phyloP scores from a whole-genome alignment of 148 eudicot species.

The Chenopodium berlandieri region DNA sequence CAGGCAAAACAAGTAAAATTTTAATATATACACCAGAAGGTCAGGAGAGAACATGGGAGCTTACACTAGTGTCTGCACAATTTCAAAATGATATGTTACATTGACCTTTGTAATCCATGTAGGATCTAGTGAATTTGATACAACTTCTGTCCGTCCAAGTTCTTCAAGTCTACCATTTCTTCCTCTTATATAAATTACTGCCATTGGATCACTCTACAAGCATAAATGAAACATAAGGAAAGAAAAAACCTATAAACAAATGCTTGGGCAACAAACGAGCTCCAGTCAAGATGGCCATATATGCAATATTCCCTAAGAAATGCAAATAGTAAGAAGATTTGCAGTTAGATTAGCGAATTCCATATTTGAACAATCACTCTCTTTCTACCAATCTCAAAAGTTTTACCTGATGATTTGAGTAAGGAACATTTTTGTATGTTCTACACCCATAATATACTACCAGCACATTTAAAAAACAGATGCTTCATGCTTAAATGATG shows the following conservation, averaged over 20 bases:
- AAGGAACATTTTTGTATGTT: not conserved
- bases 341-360: not conserved
- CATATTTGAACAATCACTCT: not conserved
- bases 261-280: not conserved
- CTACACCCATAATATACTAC: not conserved
- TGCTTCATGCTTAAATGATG: not conserved
- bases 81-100: conserved; percentile 80
- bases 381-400: not conserved
- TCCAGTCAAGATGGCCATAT: not conserved
- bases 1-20: conserved; percentile 9
- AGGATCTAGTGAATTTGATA: conserved; percentile 77
- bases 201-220: conserved; percentile 95
- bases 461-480: not conserved
- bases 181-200: conserved; percentile 71
- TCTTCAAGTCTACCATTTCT: conserved; percentile 89
- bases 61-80: conserved; percentile 90
- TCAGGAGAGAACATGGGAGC: conserved; percentile 25
- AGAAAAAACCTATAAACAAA: not conserved
- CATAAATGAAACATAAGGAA: conserved; percentile 15
- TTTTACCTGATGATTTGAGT: not conserved
- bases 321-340: not conserved
- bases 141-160: conserved; percentile 88
- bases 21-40: conserved; percentile 13
- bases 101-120: conserved; percentile 73
- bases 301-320: not conserved